Base-by-base conservation (phyloP, 345 rosid genomes). In the Turnera subulata region DNA sequence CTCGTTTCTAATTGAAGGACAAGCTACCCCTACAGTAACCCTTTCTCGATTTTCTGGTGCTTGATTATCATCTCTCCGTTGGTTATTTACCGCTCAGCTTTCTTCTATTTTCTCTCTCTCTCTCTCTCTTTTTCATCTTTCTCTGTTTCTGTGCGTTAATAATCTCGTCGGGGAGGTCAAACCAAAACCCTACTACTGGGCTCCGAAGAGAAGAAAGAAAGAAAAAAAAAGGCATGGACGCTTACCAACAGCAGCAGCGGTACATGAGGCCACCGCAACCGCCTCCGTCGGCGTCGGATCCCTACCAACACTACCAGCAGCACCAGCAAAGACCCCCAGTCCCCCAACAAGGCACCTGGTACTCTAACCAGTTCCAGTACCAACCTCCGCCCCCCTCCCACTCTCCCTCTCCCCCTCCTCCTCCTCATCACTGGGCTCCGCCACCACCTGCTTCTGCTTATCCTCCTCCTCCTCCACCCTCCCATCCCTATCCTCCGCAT, bases 171-270 rank as follows among this genome's bases (percentile, higher is more conserved):
- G n/a, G n/a, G n/a, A n/a, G n/a, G n/a, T n/a, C n/a, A n/a, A n/a
- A n/a, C n/a, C n/a, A n/a, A 42, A 42, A 42, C 45, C 45, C n/a
- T 42, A 51, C 17, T 17, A 11, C 11, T n/a, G 25, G 16, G 25
- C 23, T 19, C 33, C 22, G 32, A 50, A 9, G 10, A 12, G 8
- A 12, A 15, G 19, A 24, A n/a, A 24, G 35, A 50, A 19, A 15
- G 18, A 5, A 33, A 55, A 24, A 42, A 48, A 49, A 47, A n/a
- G 19, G 12, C 46, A 84, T 84, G 91, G 91, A 82, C 67, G 68
- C 79, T 15, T 76, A 76, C 73, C 87, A 72, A 15, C 90, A 69
- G 56, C 86, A 77, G 15, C 89, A 68, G 49, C 82, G 80, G 29
- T 63, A 56, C 42, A 42, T 42, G 45, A 42, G 45, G n/a, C 45